phyloP scores from a whole-genome alignment of 768 basidiomycete species.

The Coprinopsis sp. region DNA sequence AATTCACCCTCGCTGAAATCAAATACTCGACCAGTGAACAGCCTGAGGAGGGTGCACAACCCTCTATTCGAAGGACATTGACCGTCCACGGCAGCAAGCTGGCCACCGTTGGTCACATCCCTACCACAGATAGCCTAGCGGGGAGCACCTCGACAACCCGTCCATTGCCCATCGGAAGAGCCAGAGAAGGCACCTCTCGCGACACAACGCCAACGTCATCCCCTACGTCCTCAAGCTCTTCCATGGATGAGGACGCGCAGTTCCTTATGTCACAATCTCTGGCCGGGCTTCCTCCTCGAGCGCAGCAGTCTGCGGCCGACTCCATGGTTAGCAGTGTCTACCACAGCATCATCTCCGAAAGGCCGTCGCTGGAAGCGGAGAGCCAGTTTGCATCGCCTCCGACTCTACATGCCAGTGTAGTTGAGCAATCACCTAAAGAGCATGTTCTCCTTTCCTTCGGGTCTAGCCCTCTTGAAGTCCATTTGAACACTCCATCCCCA shows the following conservation, averaged over 20 bases:
- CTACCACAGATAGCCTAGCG: not conserved
- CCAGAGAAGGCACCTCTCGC: constrained; percentile 19
- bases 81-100: constrained; percentile 54
- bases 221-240: constrained; percentile 51
- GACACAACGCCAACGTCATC: constrained; percentile 21
- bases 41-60: constrained; percentile 7
- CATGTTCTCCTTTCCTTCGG: constrained; percentile 60
- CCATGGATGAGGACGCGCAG: constrained; percentile 61
- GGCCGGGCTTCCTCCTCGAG: constrained; percentile 49
- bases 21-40: constrained; percentile 47
- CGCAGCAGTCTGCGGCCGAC: constrained; percentile 37
- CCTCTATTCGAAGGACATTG: constrained; percentile 43
- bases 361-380: constrained; percentile 1
- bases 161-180: constrained; percentile 13
- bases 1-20: constrained; percentile 52
- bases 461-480: constrained; percentile 53
- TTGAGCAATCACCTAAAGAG: constrained; percentile 18
- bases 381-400: no score
- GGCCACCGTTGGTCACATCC: constrained; percentile 28
- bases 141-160: constrained; percentile 6
- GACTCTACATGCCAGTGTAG: not conserved
- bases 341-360: constrained; percentile 44
- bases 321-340: constrained; percentile 70
- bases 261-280: constrained; percentile 75
- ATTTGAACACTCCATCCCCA: constrained; percentile 44